A percentile compares a stretch with the other conserved stretches of the same genome.
Conservation (phyloP, 108 stramenopile genomes). For the Discostella pseudostelligera region DNA sequence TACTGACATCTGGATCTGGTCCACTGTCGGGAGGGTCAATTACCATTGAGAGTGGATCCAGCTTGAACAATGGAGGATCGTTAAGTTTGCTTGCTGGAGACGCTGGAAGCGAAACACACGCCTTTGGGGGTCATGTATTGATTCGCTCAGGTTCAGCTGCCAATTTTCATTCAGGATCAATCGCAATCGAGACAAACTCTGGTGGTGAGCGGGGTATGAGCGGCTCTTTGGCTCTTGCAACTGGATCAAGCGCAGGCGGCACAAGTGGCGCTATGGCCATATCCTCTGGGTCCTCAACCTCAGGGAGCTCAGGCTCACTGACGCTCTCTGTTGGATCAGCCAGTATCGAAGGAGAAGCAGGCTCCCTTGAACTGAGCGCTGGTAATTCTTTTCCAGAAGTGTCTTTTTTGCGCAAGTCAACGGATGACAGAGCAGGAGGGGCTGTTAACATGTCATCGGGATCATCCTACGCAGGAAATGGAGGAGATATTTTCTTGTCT, state of each 20-base stretch:
- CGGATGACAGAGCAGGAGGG: constrained; percentile 6
- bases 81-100: constrained; percentile 2
- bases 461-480: constrained; percentile 8
- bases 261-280: constrained; percentile 3
- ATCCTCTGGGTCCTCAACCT: constrained; percentile 3
- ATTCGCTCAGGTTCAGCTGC: constrained; percentile 11
- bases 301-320: constrained; percentile 3
- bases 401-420: not conserved
- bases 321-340: constrained; percentile 7
- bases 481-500: not conserved
- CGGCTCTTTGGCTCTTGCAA: constrained; percentile 14
- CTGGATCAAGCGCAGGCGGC: constrained; percentile 6
- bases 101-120: not conserved
- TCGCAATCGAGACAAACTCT: not conserved
- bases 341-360: not conserved
- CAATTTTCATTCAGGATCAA: not conserved
- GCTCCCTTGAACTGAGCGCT: constrained; percentile 6
- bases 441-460: not conserved
- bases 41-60: constrained; percentile 7
- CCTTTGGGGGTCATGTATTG: constrained; percentile 6
- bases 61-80: not conserved
- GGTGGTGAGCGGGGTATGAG: not conserved
- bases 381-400: constrained; percentile 7
- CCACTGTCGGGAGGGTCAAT: constrained; percentile 13
- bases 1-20: constrained; percentile 9